These are phyloP conservation scores for Dentipellis fragilis DNA, from an alignment of 768 basidiomycete genomes.

Conservation along the genomic window DNA sequence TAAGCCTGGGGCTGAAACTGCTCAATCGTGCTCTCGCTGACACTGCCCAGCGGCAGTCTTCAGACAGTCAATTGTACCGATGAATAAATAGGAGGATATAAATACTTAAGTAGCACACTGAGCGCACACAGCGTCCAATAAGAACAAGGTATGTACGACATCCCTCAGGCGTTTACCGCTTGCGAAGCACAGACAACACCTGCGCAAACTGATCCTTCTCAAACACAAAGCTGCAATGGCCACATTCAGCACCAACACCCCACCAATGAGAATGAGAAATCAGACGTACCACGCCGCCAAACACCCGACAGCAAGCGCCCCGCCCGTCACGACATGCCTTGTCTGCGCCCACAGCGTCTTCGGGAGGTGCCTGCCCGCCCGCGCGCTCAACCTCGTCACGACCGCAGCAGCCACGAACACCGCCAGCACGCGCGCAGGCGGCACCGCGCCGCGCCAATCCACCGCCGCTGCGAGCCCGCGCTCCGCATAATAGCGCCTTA, in stretches of 20 bases:
- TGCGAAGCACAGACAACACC: slow-evolving; percentile 7
- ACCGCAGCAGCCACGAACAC: slow-evolving; percentile 17
- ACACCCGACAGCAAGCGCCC: slow-evolving; percentile 14
- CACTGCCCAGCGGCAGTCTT: too few species aligned
- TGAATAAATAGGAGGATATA: too few species aligned
- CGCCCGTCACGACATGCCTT: slow-evolving; percentile 19
- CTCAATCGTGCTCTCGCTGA: too few species aligned
- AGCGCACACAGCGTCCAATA: too few species aligned
- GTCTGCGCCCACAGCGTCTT: slow-evolving; percentile 16
- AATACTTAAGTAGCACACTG: too few species aligned
- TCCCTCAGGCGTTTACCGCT: neutral
- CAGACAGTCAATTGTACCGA: too few species aligned
- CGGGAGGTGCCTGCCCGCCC: slow-evolving; percentile 7
- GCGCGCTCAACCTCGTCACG: slow-evolving; percentile 18
- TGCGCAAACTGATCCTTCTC: slow-evolving; percentile 16
- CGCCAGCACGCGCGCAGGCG: slow-evolving; percentile 16
- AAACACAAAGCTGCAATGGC: slow-evolving; percentile 13
- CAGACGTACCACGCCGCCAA: slow-evolving; percentile 18
- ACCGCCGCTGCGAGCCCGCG: slow-evolving; percentile 10
- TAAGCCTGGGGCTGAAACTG: too few species aligned
- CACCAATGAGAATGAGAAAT: neutral
- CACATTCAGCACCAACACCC: neutral
- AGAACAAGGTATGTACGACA: too few species aligned
- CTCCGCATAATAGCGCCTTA: slow-evolving; percentile 33
- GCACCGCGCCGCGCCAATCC: slow-evolving; percentile 15